Base-by-base conservation (phyloP, 2,329 filamentous ascomycete genomes). In the Seiridium unicorne region DNA sequence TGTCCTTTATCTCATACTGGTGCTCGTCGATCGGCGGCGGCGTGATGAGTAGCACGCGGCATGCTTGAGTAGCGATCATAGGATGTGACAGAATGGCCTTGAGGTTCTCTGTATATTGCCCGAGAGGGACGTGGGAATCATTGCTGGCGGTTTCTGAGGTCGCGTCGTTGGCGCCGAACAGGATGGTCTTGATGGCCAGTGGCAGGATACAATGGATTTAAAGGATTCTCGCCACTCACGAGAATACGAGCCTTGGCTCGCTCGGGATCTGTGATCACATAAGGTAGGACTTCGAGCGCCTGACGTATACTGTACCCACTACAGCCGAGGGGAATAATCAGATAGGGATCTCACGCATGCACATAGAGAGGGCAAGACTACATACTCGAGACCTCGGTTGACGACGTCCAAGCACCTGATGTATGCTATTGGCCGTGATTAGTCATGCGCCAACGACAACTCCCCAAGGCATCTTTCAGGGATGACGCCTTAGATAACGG, bases 1-100 rank as follows among this genome's bases (percentile, higher is more conserved):
- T 3, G 42, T 55, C 53, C 38, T 55, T 55, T 35, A 4, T 5
- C 35, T 44, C 38, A 35, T 55, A 35, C 53, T 44, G 36, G 38
- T 55, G 38, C 53, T 55, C 53, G 13, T 55, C 53, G 35, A 55
- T 55, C 9, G 53, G 53, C 53, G 53, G 53, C 35, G 53, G 53
- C 7, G 53, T 55, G 53, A 55, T 32, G 11, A 55, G 53, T 1
- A 55, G 18, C 4, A 55, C n/a, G 9, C 13, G n/a, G 49, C 49
- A 51, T 4, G 5, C 9, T 18, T 13, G 53, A 9, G 42, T 38
- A 8, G 53, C 42, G n/a, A 55, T 26, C n/a, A 38, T 18, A 36
- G 53, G 53, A 18, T 55, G 53, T 18, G 36, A 44, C 53, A 55
- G 26, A 8, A 55, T 55, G 18, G 18, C 31, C 32, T 34, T 5